Evolutionary conservation across 2,329 filamentous ascomycete species (phyloP), one percentile per base, ranked within the genome.

Genomic region (Huntiella savannae): DNA sequence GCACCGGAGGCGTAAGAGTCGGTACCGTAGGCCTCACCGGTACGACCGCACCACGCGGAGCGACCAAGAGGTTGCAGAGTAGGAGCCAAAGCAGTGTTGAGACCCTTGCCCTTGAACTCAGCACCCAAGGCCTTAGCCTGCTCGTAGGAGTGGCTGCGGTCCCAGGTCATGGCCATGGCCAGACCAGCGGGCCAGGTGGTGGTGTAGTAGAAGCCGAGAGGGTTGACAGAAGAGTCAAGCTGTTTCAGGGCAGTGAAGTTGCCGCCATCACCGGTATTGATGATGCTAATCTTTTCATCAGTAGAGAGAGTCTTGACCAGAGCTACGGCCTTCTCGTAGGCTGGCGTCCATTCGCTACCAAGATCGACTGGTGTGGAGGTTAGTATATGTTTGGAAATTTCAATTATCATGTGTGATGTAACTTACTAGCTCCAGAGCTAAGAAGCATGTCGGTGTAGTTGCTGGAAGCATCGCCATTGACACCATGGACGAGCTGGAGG

Each of bases 161-260:
- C 84, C 82, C 82, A 92, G 0, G 82, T 91, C 2, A 81, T 73
- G 0, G 80, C 84, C 0, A 79, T 77, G 2, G 82, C 83, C 44
- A 92, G 73, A 1, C 81, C 83, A 0, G 84, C 82, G 0, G 84
- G 81, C 57, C 86, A 91, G 0, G 82, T 80, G 7, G 79, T 86
- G 40, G 74, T 73, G 45, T 51, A 70, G 0, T 82, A 83, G 55
- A 85, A 87, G 49, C 69, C 68, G 52, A 75, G 71, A 19, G 53
- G 53, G 12, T 67, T 64, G 28, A 62, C 58, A 15, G 74, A 67
- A 17, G 74, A 63, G 5, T 66, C 64, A n/a, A 72, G 76, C 56
- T 77, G 77, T 34, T 75, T 73, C 5, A 78, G 76, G 54, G 78
- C 82, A 48, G 76, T 70, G 0, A 75, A 78, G 63, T 80, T 80